Conservation (phyloP, 306 rosid genomes). For the Biancaea sappan region DNA sequence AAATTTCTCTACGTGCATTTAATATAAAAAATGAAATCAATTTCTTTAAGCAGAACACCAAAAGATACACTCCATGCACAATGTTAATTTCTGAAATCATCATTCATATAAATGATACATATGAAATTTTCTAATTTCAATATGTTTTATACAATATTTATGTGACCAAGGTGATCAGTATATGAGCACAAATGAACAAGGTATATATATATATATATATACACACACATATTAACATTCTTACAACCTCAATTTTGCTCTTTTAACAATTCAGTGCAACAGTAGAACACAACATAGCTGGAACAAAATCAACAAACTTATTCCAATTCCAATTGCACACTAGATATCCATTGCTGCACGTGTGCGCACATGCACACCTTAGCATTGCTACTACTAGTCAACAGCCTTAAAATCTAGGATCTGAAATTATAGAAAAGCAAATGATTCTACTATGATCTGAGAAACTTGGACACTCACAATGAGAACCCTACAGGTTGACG, state of each 20-base stretch:
- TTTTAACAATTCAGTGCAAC: neutral
- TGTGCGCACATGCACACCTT: neutral
- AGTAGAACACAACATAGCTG: neutral
- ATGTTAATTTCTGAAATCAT: conserved; percentile 6
- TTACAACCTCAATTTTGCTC: neutral
- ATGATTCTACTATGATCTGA: neutral
- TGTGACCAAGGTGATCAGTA: neutral
- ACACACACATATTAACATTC: neutral
- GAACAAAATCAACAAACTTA: conserved; percentile 4
- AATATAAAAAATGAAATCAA: neutral
- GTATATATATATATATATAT: neutral
- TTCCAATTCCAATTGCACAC: conserved; percentile 5
- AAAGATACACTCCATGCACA: neutral
- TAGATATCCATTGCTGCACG: conserved; percentile 1
- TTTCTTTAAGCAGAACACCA: neutral
- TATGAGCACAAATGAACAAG: neutral
- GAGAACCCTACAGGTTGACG: no score
- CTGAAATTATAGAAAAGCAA: conserved; percentile 12
- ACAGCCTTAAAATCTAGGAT: neutral
- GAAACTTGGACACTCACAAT: neutral
- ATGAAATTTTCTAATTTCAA: conserved; percentile 8
- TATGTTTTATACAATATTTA: neutral
- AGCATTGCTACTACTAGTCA: conserved; percentile 6
- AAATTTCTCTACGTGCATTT: neutral
- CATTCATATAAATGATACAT: neutral